Evolutionary conservation across 2,329 filamentous ascomycete genomes (phyloP).

Genomic region (Aureobasidium sp.): DNA sequence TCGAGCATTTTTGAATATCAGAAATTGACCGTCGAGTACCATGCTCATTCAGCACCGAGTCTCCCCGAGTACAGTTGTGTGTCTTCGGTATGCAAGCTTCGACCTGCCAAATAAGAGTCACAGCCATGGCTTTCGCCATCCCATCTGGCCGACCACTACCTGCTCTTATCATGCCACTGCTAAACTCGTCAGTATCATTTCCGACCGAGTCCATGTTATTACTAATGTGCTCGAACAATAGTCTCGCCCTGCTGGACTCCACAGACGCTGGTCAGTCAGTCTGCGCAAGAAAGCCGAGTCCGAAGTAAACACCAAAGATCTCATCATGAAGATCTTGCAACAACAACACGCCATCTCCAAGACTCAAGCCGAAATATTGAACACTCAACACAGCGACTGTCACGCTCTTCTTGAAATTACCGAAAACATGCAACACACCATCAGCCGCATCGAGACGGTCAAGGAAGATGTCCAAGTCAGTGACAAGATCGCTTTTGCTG

Average conservation of each 20-base stretch:
- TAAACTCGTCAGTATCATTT: neutral
- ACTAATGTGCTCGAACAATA: neutral
- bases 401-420: neutral
- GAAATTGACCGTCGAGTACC: too few species aligned
- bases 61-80: neutral
- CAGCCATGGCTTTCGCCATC: neutral
- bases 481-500: constrained; percentile 3
- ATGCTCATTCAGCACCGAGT: too few species aligned
- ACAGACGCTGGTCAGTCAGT: neutral
- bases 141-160: neutral
- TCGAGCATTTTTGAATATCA: too few species aligned
- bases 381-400: neutral
- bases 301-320: neutral
- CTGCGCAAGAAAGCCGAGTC: neutral
- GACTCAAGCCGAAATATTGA: neutral
- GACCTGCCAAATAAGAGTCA: neutral
- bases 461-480: neutral
- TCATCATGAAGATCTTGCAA: neutral
- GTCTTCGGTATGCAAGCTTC: neutral
- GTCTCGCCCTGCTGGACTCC: neutral
- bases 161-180: neutral
- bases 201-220: neutral
- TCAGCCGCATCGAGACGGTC: neutral
- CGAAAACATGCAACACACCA: neutral
- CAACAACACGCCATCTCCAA: neutral